Conservation (phyloP, 805 yeast genomes). For the Starmerella floricola region DNA sequence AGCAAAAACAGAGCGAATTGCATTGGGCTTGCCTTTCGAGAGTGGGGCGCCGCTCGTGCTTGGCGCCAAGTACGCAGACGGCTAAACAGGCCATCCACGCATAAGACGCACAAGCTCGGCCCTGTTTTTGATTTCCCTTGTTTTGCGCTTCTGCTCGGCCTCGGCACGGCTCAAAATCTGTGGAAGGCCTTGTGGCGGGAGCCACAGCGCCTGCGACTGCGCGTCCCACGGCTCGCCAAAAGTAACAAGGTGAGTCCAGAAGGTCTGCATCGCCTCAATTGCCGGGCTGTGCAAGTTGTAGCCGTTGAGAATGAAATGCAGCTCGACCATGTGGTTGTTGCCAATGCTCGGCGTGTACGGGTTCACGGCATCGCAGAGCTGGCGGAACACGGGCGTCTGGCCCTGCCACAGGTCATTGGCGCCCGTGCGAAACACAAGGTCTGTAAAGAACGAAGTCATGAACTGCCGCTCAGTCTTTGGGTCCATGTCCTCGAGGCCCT, state of each 20-base stretch:
- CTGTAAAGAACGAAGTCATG: slow-evolving; percentile 2
- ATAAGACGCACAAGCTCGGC: not conserved
- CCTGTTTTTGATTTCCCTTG: not conserved
- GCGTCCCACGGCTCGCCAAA: slow-evolving; percentile 26
- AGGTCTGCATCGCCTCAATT: slow-evolving; percentile 21
- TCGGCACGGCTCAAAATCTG: not conserved
- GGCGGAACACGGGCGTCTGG: slow-evolving; percentile 20
- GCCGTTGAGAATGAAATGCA: slow-evolving; percentile 25
- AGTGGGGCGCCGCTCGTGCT: too few species aligned
- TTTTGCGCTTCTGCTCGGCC: not conserved
- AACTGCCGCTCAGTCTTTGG: not conserved
- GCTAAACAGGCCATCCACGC: not conserved
- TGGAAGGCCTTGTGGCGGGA: slow-evolving; percentile 7
- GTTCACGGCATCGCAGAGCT: slow-evolving; percentile 27
- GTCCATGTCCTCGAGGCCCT: too few species aligned
- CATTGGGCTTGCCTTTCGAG: too few species aligned
- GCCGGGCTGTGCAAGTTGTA: slow-evolving; percentile 20
- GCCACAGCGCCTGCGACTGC: slow-evolving; percentile 3
- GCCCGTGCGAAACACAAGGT: slow-evolving; percentile 10
- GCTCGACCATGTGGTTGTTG: slow-evolving; percentile 30
- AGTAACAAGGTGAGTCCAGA: slow-evolving; percentile 24
- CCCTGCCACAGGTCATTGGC: slow-evolving; percentile 10
- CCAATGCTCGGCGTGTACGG: slow-evolving; percentile 24
- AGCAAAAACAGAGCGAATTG: too few species aligned
- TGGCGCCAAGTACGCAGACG: too few species aligned